These are phyloP conservation scores for Dichotomocladium elegans DNA, from an alignment of 371 early-diverging fungal genomes.

Conservation along the genomic window DNA sequence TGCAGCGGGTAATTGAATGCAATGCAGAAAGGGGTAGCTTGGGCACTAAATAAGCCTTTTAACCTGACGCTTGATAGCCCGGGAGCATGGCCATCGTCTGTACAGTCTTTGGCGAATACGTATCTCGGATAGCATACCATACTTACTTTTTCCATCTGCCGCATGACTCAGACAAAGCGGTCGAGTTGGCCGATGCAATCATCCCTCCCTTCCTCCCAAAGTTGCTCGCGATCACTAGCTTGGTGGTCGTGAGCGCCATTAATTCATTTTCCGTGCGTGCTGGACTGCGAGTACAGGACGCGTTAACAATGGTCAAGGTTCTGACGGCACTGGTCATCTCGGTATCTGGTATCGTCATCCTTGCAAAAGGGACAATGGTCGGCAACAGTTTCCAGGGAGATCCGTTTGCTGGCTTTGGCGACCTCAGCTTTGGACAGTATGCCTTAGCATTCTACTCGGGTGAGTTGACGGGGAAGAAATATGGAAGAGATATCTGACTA, in stretches of 20 bases:
- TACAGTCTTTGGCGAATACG: slow-evolving; percentile 75
- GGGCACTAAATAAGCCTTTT: neutral
- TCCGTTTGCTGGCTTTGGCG: slow-evolving; percentile 55
- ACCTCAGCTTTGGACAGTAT: slow-evolving; percentile 62
- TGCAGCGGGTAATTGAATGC: slow-evolving; percentile 50
- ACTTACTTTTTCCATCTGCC: slow-evolving; percentile 47
- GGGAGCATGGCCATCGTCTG: slow-evolving; percentile 77
- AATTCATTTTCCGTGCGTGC: slow-evolving; percentile 71
- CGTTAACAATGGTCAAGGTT: slow-evolving; percentile 80
- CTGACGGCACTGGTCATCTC: slow-evolving; percentile 74
- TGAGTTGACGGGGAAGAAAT: slow-evolving; percentile 8
- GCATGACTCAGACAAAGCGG: slow-evolving; percentile 42
- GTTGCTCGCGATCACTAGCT: slow-evolving; percentile 61
- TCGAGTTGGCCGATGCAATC: slow-evolving; percentile 41
- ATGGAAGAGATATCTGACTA: neutral
- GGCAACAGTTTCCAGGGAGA: slow-evolving; percentile 58
- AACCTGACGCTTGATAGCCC: slow-evolving; percentile 46
- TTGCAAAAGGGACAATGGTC: slow-evolving; percentile 55
- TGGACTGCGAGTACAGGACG: slow-evolving; percentile 75
- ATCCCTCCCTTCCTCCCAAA: slow-evolving; percentile 63
- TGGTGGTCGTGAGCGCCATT: slow-evolving; percentile 63
- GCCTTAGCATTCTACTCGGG: slow-evolving; percentile 77
- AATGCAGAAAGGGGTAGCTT: too few relatives aligned
- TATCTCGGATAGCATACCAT: slow-evolving; percentile 60
- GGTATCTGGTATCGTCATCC: slow-evolving; percentile 67